Evolutionary conservation across 2,329 filamentous ascomycete genomes (phyloP).

Genomic region (Xylariaceae sp.): DNA sequence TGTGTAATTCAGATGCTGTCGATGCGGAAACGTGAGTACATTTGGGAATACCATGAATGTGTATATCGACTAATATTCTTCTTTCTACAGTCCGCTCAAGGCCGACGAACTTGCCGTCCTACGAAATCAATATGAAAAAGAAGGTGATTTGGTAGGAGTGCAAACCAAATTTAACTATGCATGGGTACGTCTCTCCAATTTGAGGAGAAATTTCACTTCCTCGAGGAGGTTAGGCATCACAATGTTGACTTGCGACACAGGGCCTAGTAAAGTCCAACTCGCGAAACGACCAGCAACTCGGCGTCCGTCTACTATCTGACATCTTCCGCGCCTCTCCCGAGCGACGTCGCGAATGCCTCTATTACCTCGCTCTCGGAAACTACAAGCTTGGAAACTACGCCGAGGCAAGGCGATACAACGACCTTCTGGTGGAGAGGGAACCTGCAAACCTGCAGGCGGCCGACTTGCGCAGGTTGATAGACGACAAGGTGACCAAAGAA

Average conservation of each 20-base stretch:
- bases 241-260: constrained; percentile 38
- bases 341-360: constrained; percentile 93
- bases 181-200: constrained; percentile 62
- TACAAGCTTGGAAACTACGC: constrained; percentile 98
- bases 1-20: constrained; percentile 68
- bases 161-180: constrained; percentile 99
- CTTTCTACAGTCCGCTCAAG: constrained; percentile 67
- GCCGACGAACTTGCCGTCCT: constrained; percentile 89
- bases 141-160: constrained; percentile 92
- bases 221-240: neutral
- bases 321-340: constrained; percentile 94
- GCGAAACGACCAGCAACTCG: constrained; percentile 86
- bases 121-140: constrained; percentile 91
- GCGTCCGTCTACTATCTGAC: constrained; percentile 87
- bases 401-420: constrained; percentile 92
- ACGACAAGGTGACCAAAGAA: constrained; percentile 94
- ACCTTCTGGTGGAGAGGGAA: constrained; percentile 85
- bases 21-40: constrained; percentile 82
- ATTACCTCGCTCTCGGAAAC: constrained; percentile 95
- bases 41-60: constrained; percentile 7
- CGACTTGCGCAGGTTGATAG: constrained; percentile 82
- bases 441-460: constrained; percentile 85
- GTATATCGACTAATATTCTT: no score
- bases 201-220: neutral
- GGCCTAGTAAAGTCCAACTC: constrained; percentile 90